Percentiles rank a stretch among this genome's conserved stretches.
phyloP scores from a whole-genome alignment of 1,284 basidiomycete genomes.

The Heterobasidion annosum region DNA sequence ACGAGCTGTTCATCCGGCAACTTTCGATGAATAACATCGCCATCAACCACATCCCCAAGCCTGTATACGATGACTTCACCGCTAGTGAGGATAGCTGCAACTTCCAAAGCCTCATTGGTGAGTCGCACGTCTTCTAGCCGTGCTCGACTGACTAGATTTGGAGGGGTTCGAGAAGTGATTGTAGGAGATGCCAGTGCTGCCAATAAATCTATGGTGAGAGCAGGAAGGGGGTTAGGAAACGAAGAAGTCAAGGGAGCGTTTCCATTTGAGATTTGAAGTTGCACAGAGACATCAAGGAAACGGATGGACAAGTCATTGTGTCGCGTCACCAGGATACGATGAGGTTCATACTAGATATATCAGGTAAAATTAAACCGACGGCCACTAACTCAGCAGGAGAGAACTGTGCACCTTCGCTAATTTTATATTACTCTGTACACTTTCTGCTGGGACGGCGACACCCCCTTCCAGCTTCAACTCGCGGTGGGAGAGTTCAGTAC shows the following conservation, averaged over 20 bases:
- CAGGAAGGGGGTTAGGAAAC: conserved; percentile 53
- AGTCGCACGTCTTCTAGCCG: conserved; percentile 49
- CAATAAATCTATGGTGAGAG: conserved; percentile 54
- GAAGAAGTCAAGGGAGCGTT: conserved; percentile 37
- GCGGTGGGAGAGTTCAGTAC: conserved; percentile 10
- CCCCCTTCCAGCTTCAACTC: conserved; percentile 29
- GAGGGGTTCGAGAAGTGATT: conserved; percentile 24
- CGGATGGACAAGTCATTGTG: conserved; percentile 59
- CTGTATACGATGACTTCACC: conserved; percentile 65
- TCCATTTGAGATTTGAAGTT: conserved; percentile 45
- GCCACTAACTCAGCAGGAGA: background rate
- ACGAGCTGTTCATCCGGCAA: conserved; percentile 35
- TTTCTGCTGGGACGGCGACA: conserved; percentile 36
- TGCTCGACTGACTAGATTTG: conserved; percentile 22
- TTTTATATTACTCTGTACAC: conserved; percentile 33
- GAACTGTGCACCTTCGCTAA: conserved; percentile 34
- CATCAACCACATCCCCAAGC: conserved; percentile 26
- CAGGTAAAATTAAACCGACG: background rate
- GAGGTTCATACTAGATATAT: conserved; percentile 46
- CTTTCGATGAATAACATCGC: conserved; percentile 15
- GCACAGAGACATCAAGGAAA: conserved; percentile 63
- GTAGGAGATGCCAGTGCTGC: conserved; percentile 37
- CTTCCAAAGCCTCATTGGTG: conserved; percentile 60
- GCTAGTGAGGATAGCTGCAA: conserved; percentile 48
- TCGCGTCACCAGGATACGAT: conserved; percentile 59